These are phyloP conservation scores for Lachnellula willkommii DNA, from an alignment of 2,329 filamentous ascomycete genomes.

Conservation along the genomic window DNA sequence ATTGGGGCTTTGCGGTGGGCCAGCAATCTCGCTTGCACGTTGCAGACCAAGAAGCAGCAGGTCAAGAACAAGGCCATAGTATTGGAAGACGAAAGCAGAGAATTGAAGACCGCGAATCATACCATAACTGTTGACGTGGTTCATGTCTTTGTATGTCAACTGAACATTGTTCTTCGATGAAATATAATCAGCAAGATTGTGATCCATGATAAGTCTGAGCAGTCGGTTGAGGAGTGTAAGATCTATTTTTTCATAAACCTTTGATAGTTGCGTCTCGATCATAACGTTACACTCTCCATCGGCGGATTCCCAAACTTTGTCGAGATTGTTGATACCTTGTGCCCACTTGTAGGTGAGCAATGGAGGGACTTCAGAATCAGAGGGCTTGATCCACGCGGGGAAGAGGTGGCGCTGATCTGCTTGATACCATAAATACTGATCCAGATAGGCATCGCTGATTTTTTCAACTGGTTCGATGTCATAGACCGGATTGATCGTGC, in stretches of 20 bases:
- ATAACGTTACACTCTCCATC: conserved; percentile 97
- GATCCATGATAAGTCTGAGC: conserved; percentile 94
- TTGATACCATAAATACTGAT: conserved; percentile 99
- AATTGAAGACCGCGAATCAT: conserved; percentile 98
- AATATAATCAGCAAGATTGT: conserved; percentile 98
- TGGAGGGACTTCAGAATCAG: conserved; percentile 94
- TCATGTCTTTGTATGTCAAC: conserved; percentile 99
- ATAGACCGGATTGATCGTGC: conserved; percentile 97
- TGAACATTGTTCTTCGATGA: conserved; percentile 99
- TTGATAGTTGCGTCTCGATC: conserved; percentile 97
- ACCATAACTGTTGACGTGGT: conserved; percentile 97
- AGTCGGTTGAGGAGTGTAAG: conserved; percentile 90
- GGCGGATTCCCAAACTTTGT: conserved; percentile 88
- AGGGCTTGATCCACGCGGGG: conserved; percentile 98
- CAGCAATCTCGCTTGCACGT: conserved; percentile 95
- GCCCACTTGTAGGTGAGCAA: conserved; percentile 97
- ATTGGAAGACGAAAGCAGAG: conserved; percentile 98
- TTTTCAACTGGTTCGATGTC: conserved; percentile 99
- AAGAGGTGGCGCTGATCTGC: conserved; percentile 96
- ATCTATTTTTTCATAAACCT: conserved; percentile 99
- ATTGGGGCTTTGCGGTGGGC: conserved; percentile 87
- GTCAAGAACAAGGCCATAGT: conserved; percentile 93
- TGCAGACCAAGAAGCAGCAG: conserved; percentile 86
- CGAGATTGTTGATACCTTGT: conserved; percentile 96
- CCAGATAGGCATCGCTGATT: conserved; percentile 96